Percentiles rank a stretch among this genome's conserved stretches.
These are phyloP conservation scores for Aspergillus intermedius DNA, from an alignment of 2,329 filamentous ascomycete genomes.

Conservation along the genomic window DNA sequence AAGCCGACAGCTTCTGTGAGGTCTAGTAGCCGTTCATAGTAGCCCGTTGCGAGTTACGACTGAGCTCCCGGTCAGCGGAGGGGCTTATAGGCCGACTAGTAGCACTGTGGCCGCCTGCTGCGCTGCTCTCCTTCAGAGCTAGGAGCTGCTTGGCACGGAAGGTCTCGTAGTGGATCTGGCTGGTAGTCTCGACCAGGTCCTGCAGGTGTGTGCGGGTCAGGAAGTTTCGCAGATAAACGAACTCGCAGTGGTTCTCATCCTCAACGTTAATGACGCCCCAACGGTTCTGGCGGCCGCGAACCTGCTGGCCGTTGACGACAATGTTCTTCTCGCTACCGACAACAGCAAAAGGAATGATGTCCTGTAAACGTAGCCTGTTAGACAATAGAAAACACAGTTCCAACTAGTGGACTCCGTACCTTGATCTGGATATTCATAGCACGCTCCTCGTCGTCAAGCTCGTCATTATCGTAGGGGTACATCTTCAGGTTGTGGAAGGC, in stretches of 20 bases:
- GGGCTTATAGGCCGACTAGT: conserved; percentile 92
- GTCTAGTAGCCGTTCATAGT: conserved; percentile 96
- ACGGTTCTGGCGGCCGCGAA: conserved; percentile 94
- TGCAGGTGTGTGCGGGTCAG: conserved; percentile 96
- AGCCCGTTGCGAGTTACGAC: conserved; percentile 93
- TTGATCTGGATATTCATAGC: conserved; percentile 93
- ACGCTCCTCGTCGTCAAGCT: conserved; percentile 95
- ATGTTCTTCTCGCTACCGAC: conserved; percentile 98
- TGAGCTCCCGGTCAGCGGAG: conserved; percentile 87
- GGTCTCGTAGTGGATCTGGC: conserved; percentile 99
- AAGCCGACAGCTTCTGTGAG: not conserved
- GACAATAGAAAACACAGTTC: conserved; percentile 28
- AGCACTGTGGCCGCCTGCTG: conserved; percentile 60
- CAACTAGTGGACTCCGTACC: conserved; percentile 46
- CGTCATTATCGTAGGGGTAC: conserved; percentile 99
- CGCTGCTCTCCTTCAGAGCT: conserved; percentile 95
- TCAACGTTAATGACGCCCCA: conserved; percentile 99
- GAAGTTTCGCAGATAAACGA: conserved; percentile 97
- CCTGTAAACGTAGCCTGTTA: conserved; percentile 45
- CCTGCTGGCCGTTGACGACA: conserved; percentile 94
- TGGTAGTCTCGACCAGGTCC: conserved; percentile 98
- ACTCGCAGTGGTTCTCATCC: conserved; percentile 99
- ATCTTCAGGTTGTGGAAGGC: conserved; percentile 99
- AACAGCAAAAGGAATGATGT: conserved; percentile 92
- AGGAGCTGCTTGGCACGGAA: conserved; percentile 99